phyloP scores from a whole-genome alignment of 306 rosid species.

The Trichosanthes truncata region DNA sequence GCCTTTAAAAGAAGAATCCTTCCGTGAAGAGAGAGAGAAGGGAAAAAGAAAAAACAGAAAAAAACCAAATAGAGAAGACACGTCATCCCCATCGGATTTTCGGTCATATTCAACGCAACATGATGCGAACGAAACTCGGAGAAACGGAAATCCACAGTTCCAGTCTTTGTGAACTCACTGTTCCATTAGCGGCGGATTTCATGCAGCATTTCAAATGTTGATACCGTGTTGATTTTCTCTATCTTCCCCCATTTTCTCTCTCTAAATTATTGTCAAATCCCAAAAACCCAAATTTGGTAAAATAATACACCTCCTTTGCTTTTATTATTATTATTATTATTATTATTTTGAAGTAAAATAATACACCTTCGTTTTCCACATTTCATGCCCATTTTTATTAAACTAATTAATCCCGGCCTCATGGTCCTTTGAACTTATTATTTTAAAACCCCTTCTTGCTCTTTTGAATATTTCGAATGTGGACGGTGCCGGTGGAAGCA shows the following conservation, averaged over 20 bases:
- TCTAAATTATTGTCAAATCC: not conserved
- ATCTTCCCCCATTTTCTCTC: not conserved
- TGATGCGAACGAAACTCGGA: not conserved
- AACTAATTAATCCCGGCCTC: not conserved
- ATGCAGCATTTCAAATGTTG: not conserved
- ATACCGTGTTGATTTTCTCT: not conserved
- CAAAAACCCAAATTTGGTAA: not conserved
- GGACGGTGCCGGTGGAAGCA: not conserved
- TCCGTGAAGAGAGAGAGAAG: too few species aligned
- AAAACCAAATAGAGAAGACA: too few species aligned
- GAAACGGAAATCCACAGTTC: not conserved
- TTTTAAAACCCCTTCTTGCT: not conserved
- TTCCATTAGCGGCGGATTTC: slow-evolving; percentile 4
- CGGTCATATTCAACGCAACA: not conserved
- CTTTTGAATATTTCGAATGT: not conserved
- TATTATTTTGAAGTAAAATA: too few species aligned
- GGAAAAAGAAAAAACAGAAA: too few species aligned
- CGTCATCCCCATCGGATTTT: not conserved
- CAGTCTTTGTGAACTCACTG: not conserved
- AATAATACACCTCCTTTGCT: not conserved
- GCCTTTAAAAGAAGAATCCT: too few species aligned
- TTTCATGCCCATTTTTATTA: not conserved
- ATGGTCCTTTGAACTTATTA: not conserved
- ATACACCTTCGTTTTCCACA: not conserved
- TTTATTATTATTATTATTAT: too few species aligned